A percentile compares a stretch with the other conserved stretches of the same genome.
Evolutionary conservation across 257 asterid genomes (phyloP).

Genomic region (Solanum bulbocastanum): DNA sequence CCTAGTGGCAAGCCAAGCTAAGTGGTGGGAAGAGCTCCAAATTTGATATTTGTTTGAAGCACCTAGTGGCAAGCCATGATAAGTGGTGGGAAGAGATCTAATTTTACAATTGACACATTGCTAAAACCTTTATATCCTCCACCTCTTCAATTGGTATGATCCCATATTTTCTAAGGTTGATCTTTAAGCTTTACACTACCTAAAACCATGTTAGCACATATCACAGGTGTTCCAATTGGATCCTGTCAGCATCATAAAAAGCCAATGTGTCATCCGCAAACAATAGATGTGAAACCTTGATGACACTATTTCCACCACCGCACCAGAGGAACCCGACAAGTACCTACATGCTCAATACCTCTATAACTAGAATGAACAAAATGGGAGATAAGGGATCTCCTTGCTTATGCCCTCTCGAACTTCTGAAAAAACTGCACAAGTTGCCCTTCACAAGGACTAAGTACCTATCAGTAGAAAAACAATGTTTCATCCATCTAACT

Average conservation of each 20-base stretch:
- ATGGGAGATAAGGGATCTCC: neutral
- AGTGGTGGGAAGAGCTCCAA: neutral
- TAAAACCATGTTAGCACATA: neutral
- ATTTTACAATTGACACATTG: neutral
- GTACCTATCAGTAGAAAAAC: neutral
- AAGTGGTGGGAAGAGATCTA: neutral
- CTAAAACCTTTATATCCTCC: neutral
- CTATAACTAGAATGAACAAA: neutral
- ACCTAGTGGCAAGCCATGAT: neutral
- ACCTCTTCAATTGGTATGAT: neutral
- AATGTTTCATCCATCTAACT: neutral
- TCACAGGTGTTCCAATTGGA: neutral
- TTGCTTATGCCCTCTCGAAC: neutral
- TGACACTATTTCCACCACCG: neutral
- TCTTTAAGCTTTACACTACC: neutral
- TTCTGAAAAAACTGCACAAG: neutral
- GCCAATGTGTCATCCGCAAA: neutral
- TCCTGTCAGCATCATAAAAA: neutral
- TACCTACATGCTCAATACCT: neutral
- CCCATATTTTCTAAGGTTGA: neutral
- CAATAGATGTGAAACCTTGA: neutral
- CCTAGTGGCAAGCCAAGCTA: neutral
- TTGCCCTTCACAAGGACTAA: neutral
- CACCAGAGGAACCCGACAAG: neutral
- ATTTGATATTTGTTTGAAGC: neutral